Base-by-base conservation (phyloP, 2,329 filamentous ascomycete species). In the Cercospora sesami region DNA sequence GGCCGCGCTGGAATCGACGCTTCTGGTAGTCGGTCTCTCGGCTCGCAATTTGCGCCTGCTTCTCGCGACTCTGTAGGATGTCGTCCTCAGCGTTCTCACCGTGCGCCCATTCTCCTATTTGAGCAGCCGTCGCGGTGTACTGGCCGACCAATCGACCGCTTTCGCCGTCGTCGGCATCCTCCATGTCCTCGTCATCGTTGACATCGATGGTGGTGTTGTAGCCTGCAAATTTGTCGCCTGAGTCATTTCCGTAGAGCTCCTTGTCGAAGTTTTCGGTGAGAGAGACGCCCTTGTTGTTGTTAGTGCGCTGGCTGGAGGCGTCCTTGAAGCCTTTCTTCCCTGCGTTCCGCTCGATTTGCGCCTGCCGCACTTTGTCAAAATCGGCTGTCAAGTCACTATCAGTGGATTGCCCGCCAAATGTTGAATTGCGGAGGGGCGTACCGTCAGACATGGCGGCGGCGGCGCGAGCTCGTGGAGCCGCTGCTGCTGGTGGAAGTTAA, bases 21-120 rank as follows among this genome's bases (percentile, higher is more conserved):
- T 96, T 97, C 82, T 99, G 96, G 79, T 99, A 99, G 78, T 98
- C 94, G 71, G 93, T 96, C 83, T 98, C 94, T 76, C 95, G 91
- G 78, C 96, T 94, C 69, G 90, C 86, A 77, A 99, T 98, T 75
- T 94, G 90, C 67, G 91, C 93, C 79, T 93, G 92, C 81, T 94
- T 92, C 83, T 98, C 95, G 73, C 90, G 88, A 55, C 91, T 91
- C 61, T 93, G 86, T 70, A 99, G 84, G 6, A 94, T 90, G 76
- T 99, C 96, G 81, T 97, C 94, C 78, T 96, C 94, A 28, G 94
- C 92, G 53, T 92, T 94, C 63, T 93, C 94, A 65, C 94, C 94
- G 64, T 88, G 89, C 26, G 94, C 90, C 81, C 97, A 96, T 81
- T 99, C 95, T 78, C 97, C 92, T 78, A 99, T 94, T 82, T 97